Evolutionary conservation across 108 stramenopile genomes (phyloP), one percentile per base, ranked within the genome.

Genomic region (Skeletonema menzelii): DNA sequence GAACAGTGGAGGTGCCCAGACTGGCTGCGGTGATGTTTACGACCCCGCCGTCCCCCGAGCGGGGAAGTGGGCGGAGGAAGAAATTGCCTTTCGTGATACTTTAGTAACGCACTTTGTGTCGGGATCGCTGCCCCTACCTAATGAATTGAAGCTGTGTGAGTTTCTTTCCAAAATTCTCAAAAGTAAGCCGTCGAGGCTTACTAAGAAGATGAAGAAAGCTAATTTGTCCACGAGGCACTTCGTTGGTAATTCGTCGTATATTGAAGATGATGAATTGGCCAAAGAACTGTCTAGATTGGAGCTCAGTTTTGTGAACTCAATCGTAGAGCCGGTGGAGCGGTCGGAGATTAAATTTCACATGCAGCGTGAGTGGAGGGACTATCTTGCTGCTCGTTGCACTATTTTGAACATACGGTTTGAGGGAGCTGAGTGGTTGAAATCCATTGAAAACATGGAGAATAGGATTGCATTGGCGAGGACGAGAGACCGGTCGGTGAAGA

Each of bases 161-260:
- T 95, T 95, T 71, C 65, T 95, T 14, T 77, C 77, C 35, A 82
- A 65, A 63, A 95, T 95, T 84, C 85, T 95, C 65, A 93, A 91
- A 61, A 90, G 89, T 24, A 95, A 95, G 73, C 94, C 93, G 57
- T 89, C 88, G 44, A 86, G 94, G 8, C 85, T 95, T 13, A 90
- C 94, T 27, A 95, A 95, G 79, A 95, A 95, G 79, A 95, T 95
- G 94, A 95, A 95, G 66, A 88, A 95, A 34, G 91, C 92, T 22
- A 90, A 87, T 66, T 78, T 95, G 8, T 88, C 87, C 59, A 75
- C 88, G 55, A 91, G 77, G 57, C 76, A 78, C 20, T 94, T 83
- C 64, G 59, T 78, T 37, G 82, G 75, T 6, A 63, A 63, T 4
- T 34, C 58, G 20, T 85, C 87, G 19, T 82, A 22, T 53, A 64